These are phyloP conservation scores for Avena atlantica DNA, from an alignment of 176 grass and related monocot species.

Conservation along the genomic window DNA sequence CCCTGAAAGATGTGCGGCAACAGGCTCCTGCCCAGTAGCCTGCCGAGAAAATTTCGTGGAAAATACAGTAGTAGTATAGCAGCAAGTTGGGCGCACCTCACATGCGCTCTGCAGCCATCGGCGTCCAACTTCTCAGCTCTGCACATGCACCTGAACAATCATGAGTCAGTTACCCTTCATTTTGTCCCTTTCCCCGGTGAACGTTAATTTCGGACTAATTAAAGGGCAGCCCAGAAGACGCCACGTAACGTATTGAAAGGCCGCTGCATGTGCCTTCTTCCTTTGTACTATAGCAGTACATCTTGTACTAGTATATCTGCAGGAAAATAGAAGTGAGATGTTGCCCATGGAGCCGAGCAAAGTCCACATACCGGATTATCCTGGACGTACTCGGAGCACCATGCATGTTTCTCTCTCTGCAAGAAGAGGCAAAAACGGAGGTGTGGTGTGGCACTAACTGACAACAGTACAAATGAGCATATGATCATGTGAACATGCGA, in stretches of 20 bases:
- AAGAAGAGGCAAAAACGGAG: too few species aligned
- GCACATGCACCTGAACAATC: constrained; percentile 33
- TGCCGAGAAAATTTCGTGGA: not conserved
- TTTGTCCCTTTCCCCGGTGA: not conserved
- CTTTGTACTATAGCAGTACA: too few species aligned
- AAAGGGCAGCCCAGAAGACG: too few species aligned
- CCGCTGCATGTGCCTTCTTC: not conserved
- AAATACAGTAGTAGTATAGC: not conserved
- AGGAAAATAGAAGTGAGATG: not conserved
- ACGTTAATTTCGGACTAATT: not conserved
- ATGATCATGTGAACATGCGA: constrained; percentile 12
- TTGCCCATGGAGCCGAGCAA: not conserved
- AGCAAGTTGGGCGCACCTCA: not conserved
- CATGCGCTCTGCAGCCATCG: constrained; percentile 19
- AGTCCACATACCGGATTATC: too few species aligned
- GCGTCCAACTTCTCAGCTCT: constrained; percentile 9
- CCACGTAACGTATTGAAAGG: not conserved
- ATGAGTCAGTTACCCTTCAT: not conserved
- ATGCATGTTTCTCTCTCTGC: too few species aligned
- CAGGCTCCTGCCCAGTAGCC: not conserved
- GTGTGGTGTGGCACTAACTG: too few species aligned
- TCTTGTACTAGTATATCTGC: too few species aligned
- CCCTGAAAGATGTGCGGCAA: not conserved
- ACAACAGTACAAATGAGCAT: too few species aligned
- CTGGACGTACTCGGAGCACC: too few species aligned